A percentile compares a stretch with the other conserved stretches of the same genome.
Evolutionary conservation across 129 eudicot species (phyloP).

Genomic region (Saposhnikovia divaricata): DNA sequence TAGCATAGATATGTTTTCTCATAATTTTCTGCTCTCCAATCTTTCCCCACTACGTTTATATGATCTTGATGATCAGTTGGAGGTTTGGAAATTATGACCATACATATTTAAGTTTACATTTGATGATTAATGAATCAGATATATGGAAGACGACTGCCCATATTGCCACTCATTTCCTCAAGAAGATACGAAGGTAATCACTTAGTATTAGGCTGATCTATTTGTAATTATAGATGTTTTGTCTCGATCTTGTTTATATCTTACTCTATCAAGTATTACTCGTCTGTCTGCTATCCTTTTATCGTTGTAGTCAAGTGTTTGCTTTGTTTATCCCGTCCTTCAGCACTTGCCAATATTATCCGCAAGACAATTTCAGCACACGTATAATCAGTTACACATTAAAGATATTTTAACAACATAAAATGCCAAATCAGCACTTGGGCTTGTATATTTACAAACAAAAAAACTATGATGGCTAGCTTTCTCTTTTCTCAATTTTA

Average conservation of each 20-base stretch:
- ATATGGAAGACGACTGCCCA: background rate
- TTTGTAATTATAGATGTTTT: background rate
- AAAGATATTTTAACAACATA: background rate
- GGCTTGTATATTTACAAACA: background rate
- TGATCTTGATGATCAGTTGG: background rate
- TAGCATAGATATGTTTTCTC: background rate
- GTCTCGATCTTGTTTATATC: background rate
- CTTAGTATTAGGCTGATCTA: background rate
- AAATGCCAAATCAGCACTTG: background rate
- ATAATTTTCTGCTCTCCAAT: background rate
- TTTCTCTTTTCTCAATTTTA: background rate
- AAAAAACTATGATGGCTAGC: background rate
- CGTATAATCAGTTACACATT: background rate
- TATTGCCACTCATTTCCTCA: background rate
- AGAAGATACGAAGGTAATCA: background rate
- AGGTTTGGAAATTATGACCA: background rate
- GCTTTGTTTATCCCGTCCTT: background rate
- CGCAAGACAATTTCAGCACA: background rate
- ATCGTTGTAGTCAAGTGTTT: background rate
- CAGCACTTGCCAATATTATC: background rate
- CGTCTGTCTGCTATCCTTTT: background rate
- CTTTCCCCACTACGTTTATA: background rate
- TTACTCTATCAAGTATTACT: background rate
- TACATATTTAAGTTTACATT: background rate
- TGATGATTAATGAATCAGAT: conserved; percentile 5